Evolutionary conservation across 306 rosid species (phyloP).

Genomic region (Trifolium dubium): DNA sequence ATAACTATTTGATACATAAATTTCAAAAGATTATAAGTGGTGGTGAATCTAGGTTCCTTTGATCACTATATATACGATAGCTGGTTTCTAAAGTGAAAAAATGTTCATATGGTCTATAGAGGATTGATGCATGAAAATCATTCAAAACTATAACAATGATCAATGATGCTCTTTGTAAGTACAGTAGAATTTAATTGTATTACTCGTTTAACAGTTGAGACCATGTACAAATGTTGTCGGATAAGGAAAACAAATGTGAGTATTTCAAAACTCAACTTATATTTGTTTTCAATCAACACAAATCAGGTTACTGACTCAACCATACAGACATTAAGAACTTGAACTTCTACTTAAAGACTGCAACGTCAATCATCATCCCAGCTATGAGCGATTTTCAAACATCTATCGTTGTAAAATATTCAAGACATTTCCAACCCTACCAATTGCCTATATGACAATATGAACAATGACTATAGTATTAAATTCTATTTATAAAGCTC

Average conservation of each 20-base stretch:
- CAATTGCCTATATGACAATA: neutral
- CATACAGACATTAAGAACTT: neutral
- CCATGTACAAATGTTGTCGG: neutral
- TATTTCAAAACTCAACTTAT: neutral
- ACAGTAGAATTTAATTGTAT: neutral
- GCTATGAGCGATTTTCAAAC: neutral
- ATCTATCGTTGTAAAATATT: neutral
- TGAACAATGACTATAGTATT: neutral
- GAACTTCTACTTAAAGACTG: neutral
- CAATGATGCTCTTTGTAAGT: neutral
- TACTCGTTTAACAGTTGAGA: neutral
- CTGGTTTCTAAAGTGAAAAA: neutral
- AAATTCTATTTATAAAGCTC: constrained; percentile 45
- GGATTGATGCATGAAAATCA: neutral
- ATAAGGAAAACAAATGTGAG: neutral
- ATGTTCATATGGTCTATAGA: neutral
- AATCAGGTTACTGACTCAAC: neutral
- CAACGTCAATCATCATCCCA: neutral
- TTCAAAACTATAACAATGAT: neutral
- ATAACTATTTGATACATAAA: neutral
- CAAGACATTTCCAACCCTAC: neutral
- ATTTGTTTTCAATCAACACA: neutral
- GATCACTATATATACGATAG: neutral
- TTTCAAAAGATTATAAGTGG: neutral
- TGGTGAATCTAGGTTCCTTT: neutral